A percentile compares a stretch with the other conserved stretches of the same genome.
phyloP scores from a whole-genome alignment of 208 protist species.

The Leishmania tarentolae region DNA sequence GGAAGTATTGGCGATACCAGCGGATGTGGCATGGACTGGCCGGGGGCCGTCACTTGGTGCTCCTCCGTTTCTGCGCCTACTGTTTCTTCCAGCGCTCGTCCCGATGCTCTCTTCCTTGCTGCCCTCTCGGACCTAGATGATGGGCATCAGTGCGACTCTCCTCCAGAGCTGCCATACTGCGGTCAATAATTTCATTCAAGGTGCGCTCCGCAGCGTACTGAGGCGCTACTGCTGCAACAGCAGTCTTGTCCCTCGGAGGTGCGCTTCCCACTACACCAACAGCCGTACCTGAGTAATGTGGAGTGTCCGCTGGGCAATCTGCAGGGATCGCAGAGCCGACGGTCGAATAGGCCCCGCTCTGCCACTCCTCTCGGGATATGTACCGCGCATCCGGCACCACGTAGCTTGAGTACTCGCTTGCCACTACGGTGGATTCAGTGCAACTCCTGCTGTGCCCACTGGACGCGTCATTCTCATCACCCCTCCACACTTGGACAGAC shows the following conservation, averaged over 20 bases:
- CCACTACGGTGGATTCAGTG: neutral
- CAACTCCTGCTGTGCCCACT: conserved; percentile 2
- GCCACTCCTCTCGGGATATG: conserved; percentile 37
- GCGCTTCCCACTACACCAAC: neutral
- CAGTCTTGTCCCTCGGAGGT: neutral
- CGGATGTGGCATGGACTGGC: neutral
- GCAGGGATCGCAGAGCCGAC: neutral
- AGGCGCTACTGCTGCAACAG: neutral
- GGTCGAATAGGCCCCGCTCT: neutral
- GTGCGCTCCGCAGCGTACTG: conserved; percentile 29
- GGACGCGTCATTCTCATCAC: conserved; percentile 1
- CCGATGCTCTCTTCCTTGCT: neutral
- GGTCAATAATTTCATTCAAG: conserved; percentile 42
- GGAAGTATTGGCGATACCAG: too few relatives aligned
- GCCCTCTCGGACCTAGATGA: neutral
- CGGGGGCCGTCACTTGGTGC: neutral
- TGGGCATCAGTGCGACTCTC: conserved; percentile 6
- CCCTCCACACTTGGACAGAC: neutral
- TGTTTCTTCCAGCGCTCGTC: neutral
- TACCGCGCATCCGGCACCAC: conserved; percentile 42
- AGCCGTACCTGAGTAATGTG: neutral
- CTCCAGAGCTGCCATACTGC: conserved; percentile 42
- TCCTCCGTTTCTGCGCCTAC: neutral
- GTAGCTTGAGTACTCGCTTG: conserved; percentile 48
- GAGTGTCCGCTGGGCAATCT: neutral